Conservation (phyloP, 345 rosid species). For the Boechera stricta region DNA sequence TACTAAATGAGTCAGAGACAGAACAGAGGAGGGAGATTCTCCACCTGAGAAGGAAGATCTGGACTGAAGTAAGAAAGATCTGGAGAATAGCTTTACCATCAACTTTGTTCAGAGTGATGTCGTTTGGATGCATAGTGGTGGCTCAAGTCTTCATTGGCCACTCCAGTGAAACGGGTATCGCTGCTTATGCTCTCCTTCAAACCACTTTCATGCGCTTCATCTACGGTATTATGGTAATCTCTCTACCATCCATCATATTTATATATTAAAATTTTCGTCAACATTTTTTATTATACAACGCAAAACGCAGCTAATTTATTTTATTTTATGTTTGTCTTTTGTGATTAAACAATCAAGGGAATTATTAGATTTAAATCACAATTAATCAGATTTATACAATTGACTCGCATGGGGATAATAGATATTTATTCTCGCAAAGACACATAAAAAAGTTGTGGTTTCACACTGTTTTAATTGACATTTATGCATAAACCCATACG, state of each 20-base stretch:
- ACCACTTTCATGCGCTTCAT: constrained; percentile 51
- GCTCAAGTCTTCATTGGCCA: constrained; percentile 65
- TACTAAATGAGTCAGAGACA: constrained; percentile 34
- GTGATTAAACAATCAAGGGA: background rate
- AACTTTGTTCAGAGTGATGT: constrained; percentile 52
- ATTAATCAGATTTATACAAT: background rate
- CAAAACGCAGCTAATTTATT: background rate
- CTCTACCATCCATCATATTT: background rate
- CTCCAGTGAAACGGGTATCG: constrained; percentile 48
- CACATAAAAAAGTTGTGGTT: background rate
- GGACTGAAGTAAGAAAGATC: constrained; percentile 42
- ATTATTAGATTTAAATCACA: background rate
- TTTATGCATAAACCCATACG: background rate
- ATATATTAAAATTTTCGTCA: background rate
- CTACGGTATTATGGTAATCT: constrained; percentile 53
- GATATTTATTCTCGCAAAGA: background rate
- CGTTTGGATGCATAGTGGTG: constrained; percentile 57
- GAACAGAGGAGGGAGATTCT: constrained; percentile 37
- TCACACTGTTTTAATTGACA: background rate
- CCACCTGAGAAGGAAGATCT: constrained; percentile 36
- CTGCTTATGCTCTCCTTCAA: constrained; percentile 57
- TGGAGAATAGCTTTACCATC: constrained; percentile 68
- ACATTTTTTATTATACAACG: background rate
- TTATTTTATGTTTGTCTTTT: background rate
- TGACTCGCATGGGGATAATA: background rate